A percentile compares a stretch with the other conserved stretches of the same genome.
Conservation (phyloP, 1,139 yeast genomes). For the Maudiozyma humilis region DNA sequence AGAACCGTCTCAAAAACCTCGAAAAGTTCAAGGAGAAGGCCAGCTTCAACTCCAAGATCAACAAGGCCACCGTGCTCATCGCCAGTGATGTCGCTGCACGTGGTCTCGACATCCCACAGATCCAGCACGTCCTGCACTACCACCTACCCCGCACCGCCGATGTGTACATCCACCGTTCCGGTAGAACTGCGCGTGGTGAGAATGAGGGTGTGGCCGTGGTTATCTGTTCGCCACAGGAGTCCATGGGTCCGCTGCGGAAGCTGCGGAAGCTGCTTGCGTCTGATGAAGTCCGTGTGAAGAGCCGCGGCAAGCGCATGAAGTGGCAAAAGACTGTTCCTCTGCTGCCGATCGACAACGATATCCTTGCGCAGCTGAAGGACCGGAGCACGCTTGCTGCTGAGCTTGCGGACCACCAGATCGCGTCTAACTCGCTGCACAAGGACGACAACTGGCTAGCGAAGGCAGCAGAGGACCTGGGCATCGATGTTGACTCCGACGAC, state of each 20-base stretch:
- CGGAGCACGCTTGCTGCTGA: slow-evolving; percentile 63
- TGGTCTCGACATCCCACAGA: slow-evolving; percentile 87
- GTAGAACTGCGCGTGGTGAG: slow-evolving; percentile 96
- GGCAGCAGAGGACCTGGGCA: slow-evolving; percentile 90
- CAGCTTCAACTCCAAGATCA: slow-evolving; percentile 27
- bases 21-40: slow-evolving; percentile 61
- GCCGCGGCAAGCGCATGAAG: slow-evolving; percentile 24
- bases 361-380: slow-evolving; percentile 60
- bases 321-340: slow-evolving; percentile 56
- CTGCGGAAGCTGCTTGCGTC: slow-evolving; percentile 55
- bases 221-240: slow-evolving; percentile 89
- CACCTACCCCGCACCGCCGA: slow-evolving; percentile 95
- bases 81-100: slow-evolving; percentile 99
- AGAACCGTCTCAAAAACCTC: slow-evolving; percentile 76
- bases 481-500: slow-evolving; percentile 53
- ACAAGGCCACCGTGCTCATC: slow-evolving; percentile 60
- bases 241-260: slow-evolving; percentile 76
- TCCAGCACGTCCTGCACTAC: slow-evolving; percentile 92
- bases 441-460: slow-evolving; percentile 76
- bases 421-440: slow-evolving; percentile 53
- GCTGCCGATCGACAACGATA: slow-evolving; percentile 69
- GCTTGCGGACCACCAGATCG: slow-evolving; percentile 63
- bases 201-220: slow-evolving; percentile 88
- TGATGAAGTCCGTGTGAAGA: slow-evolving; percentile 24
- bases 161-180: slow-evolving; percentile 89